Evolutionary conservation across 2,329 filamentous ascomycete species (phyloP).

Genomic region (Shiraia sp.): DNA sequence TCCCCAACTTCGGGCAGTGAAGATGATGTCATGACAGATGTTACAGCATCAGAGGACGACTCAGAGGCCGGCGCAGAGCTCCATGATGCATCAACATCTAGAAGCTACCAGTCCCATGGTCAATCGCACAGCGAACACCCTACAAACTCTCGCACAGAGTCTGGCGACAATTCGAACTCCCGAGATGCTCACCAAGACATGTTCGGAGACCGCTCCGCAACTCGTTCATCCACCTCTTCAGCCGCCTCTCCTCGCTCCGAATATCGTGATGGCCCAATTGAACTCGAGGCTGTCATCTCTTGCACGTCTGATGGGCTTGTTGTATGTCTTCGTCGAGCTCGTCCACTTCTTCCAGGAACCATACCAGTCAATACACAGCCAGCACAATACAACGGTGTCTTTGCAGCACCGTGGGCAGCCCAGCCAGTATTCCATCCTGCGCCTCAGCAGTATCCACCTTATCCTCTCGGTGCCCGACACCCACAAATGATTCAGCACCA

Average conservation of each 20-base stretch:
- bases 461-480: conserved; percentile 40
- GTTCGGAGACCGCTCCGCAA: conserved; percentile 31
- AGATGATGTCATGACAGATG: conserved; percentile 53
- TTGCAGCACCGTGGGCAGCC: conserved; percentile 78
- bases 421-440: conserved; percentile 61
- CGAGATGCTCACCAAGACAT: conserved; percentile 38
- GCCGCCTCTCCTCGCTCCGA: conserved; percentile 28
- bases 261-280: conserved; percentile 54
- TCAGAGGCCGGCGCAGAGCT: conserved; percentile 53
- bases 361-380: conserved; percentile 26
- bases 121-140: conserved; percentile 20
- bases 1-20: conserved; percentile 52
- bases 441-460: conserved; percentile 42
- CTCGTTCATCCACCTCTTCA: conserved; percentile 35
- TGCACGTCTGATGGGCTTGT: conserved; percentile 88
- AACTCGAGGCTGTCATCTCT: conserved; percentile 87
- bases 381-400: conserved; percentile 59
- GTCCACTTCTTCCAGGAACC: conserved; percentile 65
- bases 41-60: conserved; percentile 53
- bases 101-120: conserved; percentile 15
- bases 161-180: conserved; percentile 50
- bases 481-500: conserved; percentile 48
- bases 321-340: conserved; percentile 75
- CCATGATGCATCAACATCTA: conserved; percentile 26
- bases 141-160: conserved; percentile 46